Evolutionary conservation across 1,284 basidiomycete genomes (phyloP), one percentile per base, ranked within the genome.

Genomic region (Hemileia vastatrix): DNA sequence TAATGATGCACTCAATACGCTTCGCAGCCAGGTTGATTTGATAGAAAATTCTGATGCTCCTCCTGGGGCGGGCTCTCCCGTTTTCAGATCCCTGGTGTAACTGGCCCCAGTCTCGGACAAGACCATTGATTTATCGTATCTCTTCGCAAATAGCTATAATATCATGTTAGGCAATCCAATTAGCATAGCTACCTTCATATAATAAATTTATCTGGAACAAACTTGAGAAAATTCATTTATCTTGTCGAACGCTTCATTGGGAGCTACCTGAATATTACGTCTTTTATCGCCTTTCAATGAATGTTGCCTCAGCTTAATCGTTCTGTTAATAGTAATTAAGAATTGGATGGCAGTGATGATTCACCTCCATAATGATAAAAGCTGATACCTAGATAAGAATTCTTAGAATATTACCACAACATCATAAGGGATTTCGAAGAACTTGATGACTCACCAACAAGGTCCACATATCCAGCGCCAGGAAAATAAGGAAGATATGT

Each of bases 291-390:
- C 57, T 58, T 36, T 9, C 4, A 36, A 23, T 2, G 36, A 9
- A 18, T 18, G 19, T 4, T 6, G 31, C 44, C 18, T 27, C 4
- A n/a, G 19, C n/a, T n/a, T n/a, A n/a, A n/a, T n/a, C n/a, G n/a
- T n/a, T n/a, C n/a, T n/a, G n/a, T n/a, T n/a, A 40, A 53, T 11
- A 45, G 1, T n/a, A n/a, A n/a, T 6, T 21, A 31, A 13, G 33
- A 19, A 50, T 23, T 11, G 15, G 48, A 50, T 3, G 48, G 2
- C 15, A 50, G 27, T 11, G n/a, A n/a, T 8, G 13, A n/a, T 8
- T 31, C 33, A 60, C 57, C 57, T 21, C 57, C 57, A 19, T 52
- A 60, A 53, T 60, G 57, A 53, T 60, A 60, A 32, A 13, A 60
- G 11, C 49, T 52, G 31, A 60, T 48, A 23, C 32, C 57, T 60